Conservation (phyloP, 345 rosid genomes). For the Viola odorata region DNA sequence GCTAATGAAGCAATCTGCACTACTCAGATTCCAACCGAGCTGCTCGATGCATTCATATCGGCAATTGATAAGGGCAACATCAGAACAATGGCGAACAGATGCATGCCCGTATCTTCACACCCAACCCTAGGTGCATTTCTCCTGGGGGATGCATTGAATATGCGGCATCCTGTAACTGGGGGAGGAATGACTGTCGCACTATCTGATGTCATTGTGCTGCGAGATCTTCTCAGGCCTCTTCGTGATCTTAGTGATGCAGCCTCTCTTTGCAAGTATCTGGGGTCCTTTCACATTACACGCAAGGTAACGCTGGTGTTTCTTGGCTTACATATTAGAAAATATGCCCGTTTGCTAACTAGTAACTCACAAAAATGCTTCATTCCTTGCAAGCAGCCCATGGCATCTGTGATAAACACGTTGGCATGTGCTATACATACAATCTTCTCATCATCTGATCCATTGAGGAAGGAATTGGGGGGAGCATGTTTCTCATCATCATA, state of each 20-base stretch:
- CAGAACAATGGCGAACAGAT: constrained; percentile 2
- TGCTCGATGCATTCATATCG: neutral
- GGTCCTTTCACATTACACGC: neutral
- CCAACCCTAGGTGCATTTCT: neutral
- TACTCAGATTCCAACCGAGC: constrained; percentile 36
- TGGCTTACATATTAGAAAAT: neutral
- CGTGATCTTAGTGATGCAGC: neutral
- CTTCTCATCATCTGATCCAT: neutral
- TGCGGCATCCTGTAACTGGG: constrained; percentile 1
- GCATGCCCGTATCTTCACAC: no score
- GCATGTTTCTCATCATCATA: no score
- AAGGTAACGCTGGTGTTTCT: neutral
- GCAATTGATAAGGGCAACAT: neutral
- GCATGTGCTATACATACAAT: neutral
- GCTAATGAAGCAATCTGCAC: neutral
- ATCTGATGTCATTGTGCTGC: neutral
- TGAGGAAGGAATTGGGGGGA: neutral
- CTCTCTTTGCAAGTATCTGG: neutral
- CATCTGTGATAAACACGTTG: neutral
- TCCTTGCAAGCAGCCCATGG: neutral
- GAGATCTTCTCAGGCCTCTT: neutral
- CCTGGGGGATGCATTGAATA: neutral
- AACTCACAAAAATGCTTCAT: neutral
- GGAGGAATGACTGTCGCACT: neutral
- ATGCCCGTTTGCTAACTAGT: neutral